Base-by-base conservation (phyloP, 805 yeast genomes). In the Pichia rugopelliculosa region DNA sequence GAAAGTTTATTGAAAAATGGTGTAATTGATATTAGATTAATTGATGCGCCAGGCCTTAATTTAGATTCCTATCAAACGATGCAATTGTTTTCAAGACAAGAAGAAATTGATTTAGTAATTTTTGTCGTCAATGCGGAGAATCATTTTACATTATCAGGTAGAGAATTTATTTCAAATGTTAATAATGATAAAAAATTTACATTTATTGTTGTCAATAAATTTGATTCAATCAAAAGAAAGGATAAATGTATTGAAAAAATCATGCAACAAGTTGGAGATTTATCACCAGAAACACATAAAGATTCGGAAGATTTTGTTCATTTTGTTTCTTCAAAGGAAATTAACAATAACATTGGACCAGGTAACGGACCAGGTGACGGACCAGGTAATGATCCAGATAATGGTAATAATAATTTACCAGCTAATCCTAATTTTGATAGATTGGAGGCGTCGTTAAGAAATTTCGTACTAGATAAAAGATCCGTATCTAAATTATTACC, bases 21-120 rank as follows among this genome's bases (percentile, higher is more conserved):
- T 2, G 85, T 88, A 10, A 87, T 91, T 37, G 97, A 93, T 59
- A 89, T 93, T 48, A 80, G 90, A 22, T 71, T 93, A 51, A 93
- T 93, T 46, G 99, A 93, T 68, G 97, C 98, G 0, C 99, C 99
- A 0, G 99, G 99, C 0, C 72, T 93, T 48, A 93, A 93, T 62
- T 75, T 89, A 74, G 97, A 91, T 59, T 86, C 93, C 5, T 84
- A 84, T 57, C 96, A 88, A 62, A 93, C 99, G 0, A 87, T 96
- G 1, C 96, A 91, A 60, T 89, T 93, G 0, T 90, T 91, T 62
- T 84, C 96, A 2, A 79, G 97, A 51, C 98, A 93, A 68, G 98
- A 93, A 59, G 99, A 93, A 60, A 93, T 93, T 52, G 99, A 93
- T 63, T 73, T 93, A 54, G 96, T 93, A 3, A 91, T 93, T 1